Percentiles rank a stretch among this genome's conserved stretches.
Evolutionary conservation across 805 yeast genomes (phyloP).

Genomic region (Ogataea neopini): DNA sequence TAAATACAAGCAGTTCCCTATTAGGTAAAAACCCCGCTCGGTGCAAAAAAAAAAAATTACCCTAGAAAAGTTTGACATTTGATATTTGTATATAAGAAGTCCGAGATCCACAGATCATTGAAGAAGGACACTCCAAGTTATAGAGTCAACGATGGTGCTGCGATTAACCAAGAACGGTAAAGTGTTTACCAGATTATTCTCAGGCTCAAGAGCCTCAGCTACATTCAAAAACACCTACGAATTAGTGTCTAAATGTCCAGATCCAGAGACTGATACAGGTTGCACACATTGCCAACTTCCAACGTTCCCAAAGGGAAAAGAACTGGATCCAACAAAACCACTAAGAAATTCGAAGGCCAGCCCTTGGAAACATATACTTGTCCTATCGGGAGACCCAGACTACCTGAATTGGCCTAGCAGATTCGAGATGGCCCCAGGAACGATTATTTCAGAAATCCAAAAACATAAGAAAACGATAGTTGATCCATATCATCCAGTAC

Average conservation of each 20-base stretch:
- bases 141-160: neutral
- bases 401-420: conserved; percentile 48
- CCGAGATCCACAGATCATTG: too few relatives aligned
- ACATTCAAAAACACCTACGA: conserved; percentile 13
- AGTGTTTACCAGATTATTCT: too few relatives aligned
- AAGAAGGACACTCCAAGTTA: too few relatives aligned
- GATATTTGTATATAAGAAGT: too few relatives aligned
- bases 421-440: conserved; percentile 49
- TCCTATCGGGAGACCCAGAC: conserved; percentile 45
- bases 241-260: conserved; percentile 42
- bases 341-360: conserved; percentile 49
- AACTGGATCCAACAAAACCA: conserved; percentile 40
- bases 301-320: conserved; percentile 44
- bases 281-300: conserved; percentile 56
- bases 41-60: neutral
- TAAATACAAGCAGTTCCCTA: neutral
- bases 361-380: conserved; percentile 57
- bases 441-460: conserved; percentile 44
- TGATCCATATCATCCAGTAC: conserved; percentile 50
- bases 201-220: neutral
- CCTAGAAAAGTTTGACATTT: too few relatives aligned
- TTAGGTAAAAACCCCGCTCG: neutral
- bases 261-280: conserved; percentile 56
- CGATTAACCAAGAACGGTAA: too few relatives aligned
- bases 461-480: conserved; percentile 34